Evolutionary conservation across 148 eudicot species (phyloP), one percentile per base, ranked within the genome.

Genomic region (Hydrangea macrophylla): DNA sequence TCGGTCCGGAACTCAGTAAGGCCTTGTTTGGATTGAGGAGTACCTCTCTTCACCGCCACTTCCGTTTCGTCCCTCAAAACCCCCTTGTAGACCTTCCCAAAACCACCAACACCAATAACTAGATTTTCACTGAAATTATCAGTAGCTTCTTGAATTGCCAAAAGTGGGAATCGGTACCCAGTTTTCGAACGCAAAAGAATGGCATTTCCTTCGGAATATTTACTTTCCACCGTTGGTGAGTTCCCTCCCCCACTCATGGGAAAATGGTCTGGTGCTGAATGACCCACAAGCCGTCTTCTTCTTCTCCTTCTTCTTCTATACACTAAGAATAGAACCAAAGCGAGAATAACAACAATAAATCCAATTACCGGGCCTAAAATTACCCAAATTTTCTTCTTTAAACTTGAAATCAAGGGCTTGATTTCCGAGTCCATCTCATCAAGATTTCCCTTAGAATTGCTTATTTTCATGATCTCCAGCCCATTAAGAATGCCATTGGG

Each of bases 401-500:
- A 68, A n/a, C 65, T 69, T 35, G 70, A 55, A 27, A 51, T 64
- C 45, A 70, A 69, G 60, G 71, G 58, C 37, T 62, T 51, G 9
- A 65, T 45, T 48, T 59, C 60, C 13, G 75, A 61, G 50, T 83
- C 83, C 7, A 67, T 54, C 5, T 45, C 62, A 72, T 68, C 84
- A 59, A 87, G 85, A 59, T 81, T 80, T 50, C 71, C 76, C 70
- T 18, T 68, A 9, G 85, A 76, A 71, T 84, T 63, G 71, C 80
- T 84, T 33, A 87, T 72, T 69, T 87, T 87, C 89, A 87, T 80
- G 33, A 87, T 84, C 72, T 87, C 92, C 9, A 87, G 77, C 53
- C 92, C 92, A 75, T 87, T 87, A n/a, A 87, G 87, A 55, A 87
- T 51, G 44, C 82, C 85, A 76, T 87, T 72, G 3, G 92, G 85